Evolutionary conservation across 1,284 basidiomycete genomes (phyloP), one percentile per base, ranked within the genome.

Genomic region (Mixia osmundae): DNA sequence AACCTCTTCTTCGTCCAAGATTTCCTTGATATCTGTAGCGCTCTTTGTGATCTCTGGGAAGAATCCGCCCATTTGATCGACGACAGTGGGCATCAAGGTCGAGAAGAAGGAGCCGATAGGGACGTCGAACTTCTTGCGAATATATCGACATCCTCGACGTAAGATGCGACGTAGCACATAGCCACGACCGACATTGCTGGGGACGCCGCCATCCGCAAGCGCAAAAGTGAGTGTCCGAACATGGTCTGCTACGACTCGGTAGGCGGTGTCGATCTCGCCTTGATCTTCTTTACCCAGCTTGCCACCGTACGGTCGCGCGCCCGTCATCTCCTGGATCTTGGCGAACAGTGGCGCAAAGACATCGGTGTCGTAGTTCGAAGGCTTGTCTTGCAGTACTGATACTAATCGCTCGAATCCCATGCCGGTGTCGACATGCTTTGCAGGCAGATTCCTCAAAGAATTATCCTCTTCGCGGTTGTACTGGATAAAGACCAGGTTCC

Each of bases 401-500:
- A 97, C 89, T 22, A 97, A 66, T 42, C 89, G 80, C 59, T 97
- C 89, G 57, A 91, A 97, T 39, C 89, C 89, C 83, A 97, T 85
- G 39, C 89, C 89, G 10, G 89, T 97, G 57, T 97, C 89, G 46
- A 97, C 77, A 53, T 97, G 89, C 59, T 87, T 83, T 32, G 76
- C 71, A 18, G 91, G 89, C 14, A 97, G 67, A 1, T 70, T 46
- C 40, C 70, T 72, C 12, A 97, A 66, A 12, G 71, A 70, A 36
- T 78, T 77, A 43, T 85, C 76, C 27, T 72, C 68, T 58, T 95
- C 89, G 27, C 89, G 76, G 58, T 97, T 97, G 64, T 78, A 97
- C 52, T 94, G 85, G 53, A 97, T 95, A 58, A 95, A 97, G 40
- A 97, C 89, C 57, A 91, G 91, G 64, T 97, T 97, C 89, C 89